A percentile compares a stretch with the other conserved stretches of the same genome.
These are phyloP conservation scores for Saccharomycopsis sp. DNA, from an alignment of 805 yeast genomes.

Conservation along the genomic window DNA sequence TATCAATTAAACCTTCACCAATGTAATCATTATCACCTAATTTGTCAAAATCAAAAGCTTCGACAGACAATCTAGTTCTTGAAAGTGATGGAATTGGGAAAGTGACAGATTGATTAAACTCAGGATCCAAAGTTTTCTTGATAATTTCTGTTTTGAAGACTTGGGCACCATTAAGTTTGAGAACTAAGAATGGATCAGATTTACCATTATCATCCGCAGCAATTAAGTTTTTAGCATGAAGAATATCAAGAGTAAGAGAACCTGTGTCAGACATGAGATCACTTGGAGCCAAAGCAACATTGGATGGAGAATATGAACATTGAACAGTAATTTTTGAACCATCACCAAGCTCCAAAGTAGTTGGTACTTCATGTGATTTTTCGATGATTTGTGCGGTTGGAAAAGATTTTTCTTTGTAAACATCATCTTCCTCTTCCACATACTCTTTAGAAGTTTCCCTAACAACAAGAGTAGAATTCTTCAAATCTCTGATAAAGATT, in stretches of 20 bases:
- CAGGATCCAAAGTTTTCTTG: conserved; percentile 61
- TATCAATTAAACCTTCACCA: conserved; percentile 42
- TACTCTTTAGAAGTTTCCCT: conserved; percentile 45
- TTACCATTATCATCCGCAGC: conserved; percentile 66
- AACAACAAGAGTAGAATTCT: conserved; percentile 44
- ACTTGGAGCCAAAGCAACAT: conserved; percentile 38
- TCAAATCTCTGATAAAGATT: conserved; percentile 61
- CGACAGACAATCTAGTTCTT: conserved; percentile 36
- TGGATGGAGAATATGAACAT: conserved; percentile 53
- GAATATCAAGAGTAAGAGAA: conserved; percentile 40
- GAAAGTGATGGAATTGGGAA: conserved; percentile 57
- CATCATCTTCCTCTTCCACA: conserved; percentile 36
- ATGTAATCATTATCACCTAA: conserved; percentile 57
- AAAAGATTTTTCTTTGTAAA: conserved; percentile 39
- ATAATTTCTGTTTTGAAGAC: conserved; percentile 48
- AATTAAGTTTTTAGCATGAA: conserved; percentile 42
- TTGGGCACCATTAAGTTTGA: conserved; percentile 44
- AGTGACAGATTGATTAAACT: conserved; percentile 59
- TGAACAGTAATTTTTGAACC: conserved; percentile 31
- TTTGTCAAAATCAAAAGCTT: conserved; percentile 69
- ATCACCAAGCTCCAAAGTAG: conserved; percentile 33
- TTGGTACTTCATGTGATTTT: conserved; percentile 36
- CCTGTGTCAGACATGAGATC: conserved; percentile 69
- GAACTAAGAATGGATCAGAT: conserved; percentile 57
- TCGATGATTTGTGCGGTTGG: conserved; percentile 45